phyloP scores from a whole-genome alignment of 2,329 filamentous ascomycete species.

The Furcasterigmium furcatum region DNA sequence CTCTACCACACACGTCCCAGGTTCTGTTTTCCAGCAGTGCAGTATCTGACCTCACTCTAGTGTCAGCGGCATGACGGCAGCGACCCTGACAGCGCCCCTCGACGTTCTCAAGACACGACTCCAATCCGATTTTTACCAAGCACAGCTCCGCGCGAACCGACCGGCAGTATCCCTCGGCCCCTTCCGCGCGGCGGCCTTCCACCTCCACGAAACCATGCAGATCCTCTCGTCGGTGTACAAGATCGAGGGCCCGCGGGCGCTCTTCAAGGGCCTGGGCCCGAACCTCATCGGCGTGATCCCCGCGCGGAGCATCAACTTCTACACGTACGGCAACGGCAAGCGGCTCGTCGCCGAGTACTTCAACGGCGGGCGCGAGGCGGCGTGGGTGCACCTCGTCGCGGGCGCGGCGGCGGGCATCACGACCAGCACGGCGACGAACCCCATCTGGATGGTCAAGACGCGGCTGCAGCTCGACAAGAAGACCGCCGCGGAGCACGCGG shows the following conservation, averaged over 20 bases:
- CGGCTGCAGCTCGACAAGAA: slow-evolving; percentile 81
- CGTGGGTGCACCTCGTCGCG: slow-evolving; percentile 75
- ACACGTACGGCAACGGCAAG: slow-evolving; percentile 90
- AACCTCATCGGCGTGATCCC: slow-evolving; percentile 89
- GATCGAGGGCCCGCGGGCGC: slow-evolving; percentile 76
- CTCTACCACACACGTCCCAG: too few relatives aligned
- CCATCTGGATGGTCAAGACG: slow-evolving; percentile 96
- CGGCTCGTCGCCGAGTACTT: slow-evolving; percentile 72
- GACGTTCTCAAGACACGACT: slow-evolving; percentile 92
- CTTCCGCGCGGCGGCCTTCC: slow-evolving; percentile 63
- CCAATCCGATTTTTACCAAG: slow-evolving; percentile 92
- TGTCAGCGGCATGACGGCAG: slow-evolving; percentile 84
- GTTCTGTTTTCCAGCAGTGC: too few relatives aligned
- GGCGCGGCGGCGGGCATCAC: slow-evolving; percentile 77
- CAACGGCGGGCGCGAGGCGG: slow-evolving; percentile 65
- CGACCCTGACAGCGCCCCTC: slow-evolving; percentile 88
- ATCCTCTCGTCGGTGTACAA: slow-evolving; percentile 80
- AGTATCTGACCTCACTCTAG: slow-evolving; percentile 40
- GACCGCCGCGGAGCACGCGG: slow-evolving; percentile 63
- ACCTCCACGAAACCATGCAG: slow-evolving; percentile 81
- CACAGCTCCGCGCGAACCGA: slow-evolving; percentile 68
- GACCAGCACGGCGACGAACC: slow-evolving; percentile 89
- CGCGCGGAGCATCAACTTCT: slow-evolving; percentile 90
- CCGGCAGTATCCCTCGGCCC: slow-evolving; percentile 63
- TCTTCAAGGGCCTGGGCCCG: slow-evolving; percentile 91